These are phyloP conservation scores for Syncephalastrum contaminatum DNA, from an alignment of 371 early-diverging fungal genomes.

Conservation along the genomic window DNA sequence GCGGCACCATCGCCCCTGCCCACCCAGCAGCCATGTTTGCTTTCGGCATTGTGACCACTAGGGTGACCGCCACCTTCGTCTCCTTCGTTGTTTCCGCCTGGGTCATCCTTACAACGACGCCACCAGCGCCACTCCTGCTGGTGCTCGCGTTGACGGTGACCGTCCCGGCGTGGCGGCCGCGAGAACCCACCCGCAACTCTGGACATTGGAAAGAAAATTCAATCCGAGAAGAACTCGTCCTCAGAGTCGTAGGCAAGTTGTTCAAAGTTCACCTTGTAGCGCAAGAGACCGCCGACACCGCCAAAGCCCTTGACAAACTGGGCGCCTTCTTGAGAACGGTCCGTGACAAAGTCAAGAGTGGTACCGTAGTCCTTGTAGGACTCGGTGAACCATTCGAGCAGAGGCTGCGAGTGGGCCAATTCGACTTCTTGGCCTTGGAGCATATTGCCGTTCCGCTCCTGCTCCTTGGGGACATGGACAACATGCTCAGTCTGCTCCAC, in stretches of 20 bases:
- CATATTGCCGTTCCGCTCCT: conserved; percentile 63
- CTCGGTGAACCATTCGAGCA: conserved; percentile 99
- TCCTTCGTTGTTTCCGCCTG: background rate
- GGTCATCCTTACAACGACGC: background rate
- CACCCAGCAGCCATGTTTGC: too few species aligned
- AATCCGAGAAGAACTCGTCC: conserved; percentile 45
- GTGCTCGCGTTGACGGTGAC: too few species aligned
- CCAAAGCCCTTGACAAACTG: conserved; percentile 99
- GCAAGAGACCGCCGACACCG: conserved; percentile 98
- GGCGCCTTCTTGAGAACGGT: conserved; percentile 97
- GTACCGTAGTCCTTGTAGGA: conserved; percentile 97
- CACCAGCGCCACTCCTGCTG: conserved; percentile 4
- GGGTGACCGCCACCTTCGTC: too few species aligned
- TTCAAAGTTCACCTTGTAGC: conserved; percentile 68
- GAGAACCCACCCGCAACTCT: conserved; percentile 16
- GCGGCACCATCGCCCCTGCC: background rate
- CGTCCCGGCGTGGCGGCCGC: background rate
- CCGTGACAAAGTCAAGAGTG: conserved; percentile 94
- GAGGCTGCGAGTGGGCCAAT: conserved; percentile 71
- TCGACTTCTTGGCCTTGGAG: conserved; percentile 61
- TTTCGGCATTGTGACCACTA: too few species aligned
- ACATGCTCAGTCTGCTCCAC: conserved; percentile 62
- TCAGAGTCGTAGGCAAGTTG: conserved; percentile 47
- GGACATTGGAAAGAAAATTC: conserved; percentile 24
- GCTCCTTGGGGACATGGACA: conserved; percentile 78